These are phyloP conservation scores for Fusarium pininemorale DNA, from an alignment of 2,329 filamentous ascomycete species.

Conservation along the genomic window DNA sequence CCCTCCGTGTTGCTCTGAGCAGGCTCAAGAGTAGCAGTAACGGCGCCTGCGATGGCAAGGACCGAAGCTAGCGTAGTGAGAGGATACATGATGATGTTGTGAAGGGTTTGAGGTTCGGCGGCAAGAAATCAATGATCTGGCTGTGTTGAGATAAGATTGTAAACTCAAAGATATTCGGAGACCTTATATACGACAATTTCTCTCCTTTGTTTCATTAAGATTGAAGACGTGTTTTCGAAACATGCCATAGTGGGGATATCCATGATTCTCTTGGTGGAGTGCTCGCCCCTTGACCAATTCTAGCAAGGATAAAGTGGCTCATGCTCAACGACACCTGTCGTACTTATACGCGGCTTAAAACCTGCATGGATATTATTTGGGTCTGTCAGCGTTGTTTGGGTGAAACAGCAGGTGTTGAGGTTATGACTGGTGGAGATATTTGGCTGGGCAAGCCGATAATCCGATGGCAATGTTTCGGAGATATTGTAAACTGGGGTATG, in stretches of 20 bases:
- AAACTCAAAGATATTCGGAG: not conserved
- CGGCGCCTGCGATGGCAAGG: slow-evolving; percentile 30
- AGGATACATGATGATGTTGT: slow-evolving; percentile 36
- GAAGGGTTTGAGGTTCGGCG: too few relatives aligned
- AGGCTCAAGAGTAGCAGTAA: slow-evolving; percentile 37
- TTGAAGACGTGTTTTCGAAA: slow-evolving; percentile 22
- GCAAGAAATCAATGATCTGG: not conserved
- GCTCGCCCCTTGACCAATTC: slow-evolving; percentile 5
- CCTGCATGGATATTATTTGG: not conserved
- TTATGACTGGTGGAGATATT: slow-evolving; percentile 23
- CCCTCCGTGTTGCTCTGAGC: slow-evolving; percentile 38
- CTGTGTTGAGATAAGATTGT: not conserved
- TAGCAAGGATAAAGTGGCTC: slow-evolving; percentile 7
- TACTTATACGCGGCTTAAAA: not conserved
- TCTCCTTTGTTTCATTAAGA: slow-evolving; percentile 24
- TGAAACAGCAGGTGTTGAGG: not conserved
- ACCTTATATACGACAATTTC: slow-evolving; percentile 8
- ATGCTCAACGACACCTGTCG: not conserved
- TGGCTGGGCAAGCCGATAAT: not conserved
- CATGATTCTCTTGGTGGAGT: not conserved
- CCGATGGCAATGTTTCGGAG: not conserved
- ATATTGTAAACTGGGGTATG: not conserved
- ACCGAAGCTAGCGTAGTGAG: slow-evolving; percentile 35
- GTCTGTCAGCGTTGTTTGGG: not conserved
- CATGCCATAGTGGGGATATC: slow-evolving; percentile 4